Conservation (phyloP, 768 basidiomycete species). For the Crassisporium funariophilum region DNA sequence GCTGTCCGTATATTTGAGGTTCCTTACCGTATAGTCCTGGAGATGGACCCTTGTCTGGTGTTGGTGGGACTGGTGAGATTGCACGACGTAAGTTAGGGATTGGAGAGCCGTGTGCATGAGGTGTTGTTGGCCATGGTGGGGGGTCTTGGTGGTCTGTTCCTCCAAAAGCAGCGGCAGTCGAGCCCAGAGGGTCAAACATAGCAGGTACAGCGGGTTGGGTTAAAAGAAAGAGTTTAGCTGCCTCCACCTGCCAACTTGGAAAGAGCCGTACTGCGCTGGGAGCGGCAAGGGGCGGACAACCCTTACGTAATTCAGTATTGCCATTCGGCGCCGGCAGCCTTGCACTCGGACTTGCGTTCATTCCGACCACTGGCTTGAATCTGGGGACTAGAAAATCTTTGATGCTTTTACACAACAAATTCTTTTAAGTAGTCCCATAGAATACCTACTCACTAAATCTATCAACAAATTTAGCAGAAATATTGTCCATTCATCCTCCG, state of each 20-base stretch:
- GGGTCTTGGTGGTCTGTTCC: slow-evolving; percentile 46
- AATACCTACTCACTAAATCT: no score
- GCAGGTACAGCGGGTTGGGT: neutral
- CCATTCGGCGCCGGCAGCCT: neutral
- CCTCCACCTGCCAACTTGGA: no score
- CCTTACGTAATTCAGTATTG: neutral
- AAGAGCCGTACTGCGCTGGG: neutral
- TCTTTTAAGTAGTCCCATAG: no score
- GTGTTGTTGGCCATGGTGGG: slow-evolving; percentile 82
- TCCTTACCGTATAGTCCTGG: slow-evolving; percentile 73
- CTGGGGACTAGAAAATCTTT: no score
- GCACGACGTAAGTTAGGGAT: slow-evolving; percentile 73
- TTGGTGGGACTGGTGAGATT: slow-evolving; percentile 50
- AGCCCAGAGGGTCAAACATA: slow-evolving; percentile 77
- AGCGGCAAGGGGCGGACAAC: neutral
- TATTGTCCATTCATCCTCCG: no score
- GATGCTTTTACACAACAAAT: no score
- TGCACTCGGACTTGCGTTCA: no score
- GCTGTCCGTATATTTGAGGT: slow-evolving; percentile 86
- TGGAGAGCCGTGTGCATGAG: slow-evolving; percentile 69
- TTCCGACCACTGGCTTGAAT: no score
- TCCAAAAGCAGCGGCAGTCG: slow-evolving; percentile 55
- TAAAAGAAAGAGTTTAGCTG: neutral
- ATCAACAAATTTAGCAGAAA: no score
- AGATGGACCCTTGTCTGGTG: slow-evolving; percentile 53